Base-by-base conservation (phyloP, 2,329 filamentous ascomycete genomes). In the Zymoseptoria ardabiliae region DNA sequence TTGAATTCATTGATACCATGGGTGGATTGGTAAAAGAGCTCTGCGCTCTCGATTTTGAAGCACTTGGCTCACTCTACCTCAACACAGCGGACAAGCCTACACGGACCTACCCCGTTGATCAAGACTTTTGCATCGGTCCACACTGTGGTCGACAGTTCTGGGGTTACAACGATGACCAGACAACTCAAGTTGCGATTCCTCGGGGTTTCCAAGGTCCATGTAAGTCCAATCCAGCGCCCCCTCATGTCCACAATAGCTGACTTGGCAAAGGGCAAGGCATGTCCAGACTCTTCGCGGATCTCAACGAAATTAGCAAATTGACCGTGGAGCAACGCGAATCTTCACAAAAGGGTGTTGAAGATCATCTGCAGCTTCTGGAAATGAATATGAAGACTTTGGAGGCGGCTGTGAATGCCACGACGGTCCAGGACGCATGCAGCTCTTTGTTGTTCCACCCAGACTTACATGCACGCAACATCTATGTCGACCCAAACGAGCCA, bases 391-490 rank as follows among this genome's bases (percentile, higher is more conserved):
- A 53, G 51, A 53, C 22, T 23, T 53, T 53, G 22, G 51, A 53
- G n/a, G 51, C 22, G n/a, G 51, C 22, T 28, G 51, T 6, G 22
- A 23, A 53, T 20, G 8, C 23, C 51, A 53, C 51, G 22, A 22
- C 4, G 17, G n/a, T 53, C 51, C 51, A 53, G 51, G 51, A 53
- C 8, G 21, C n/a, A 19, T 53, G 51, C 51, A 53, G 51, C 71
- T 66, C 51, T 53, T 53, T 53, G 51, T 60, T 73, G 41, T 71
- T 70, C 63, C 71, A 74, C 55, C 63, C 66, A 30, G 69, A 73
- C 62, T 62, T 73, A 28, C 70, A 72, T 59, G 63, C 58, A 35
- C 66, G 68, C 19, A 74, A 73, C 58, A 72, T 74, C 53, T 71
- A 73, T 58, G 68, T 73, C 48, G 68, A 70, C 53, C 57, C 64